Conservation (phyloP, 441 rosid species). For the Jatropha multifida region DNA sequence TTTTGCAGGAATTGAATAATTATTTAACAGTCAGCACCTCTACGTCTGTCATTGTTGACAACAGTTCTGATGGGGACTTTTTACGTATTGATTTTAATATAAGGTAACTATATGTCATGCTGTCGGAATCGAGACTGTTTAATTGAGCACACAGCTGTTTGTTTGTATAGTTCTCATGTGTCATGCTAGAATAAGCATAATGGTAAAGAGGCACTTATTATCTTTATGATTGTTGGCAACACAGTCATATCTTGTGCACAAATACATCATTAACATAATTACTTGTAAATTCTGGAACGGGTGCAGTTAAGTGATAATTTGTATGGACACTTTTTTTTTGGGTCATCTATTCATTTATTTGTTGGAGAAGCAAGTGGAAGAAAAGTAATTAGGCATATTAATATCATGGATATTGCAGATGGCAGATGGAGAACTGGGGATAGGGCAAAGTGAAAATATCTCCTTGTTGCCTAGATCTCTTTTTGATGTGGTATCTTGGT, state of each 20-base stretch:
- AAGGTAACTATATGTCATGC: conserved; percentile 43
- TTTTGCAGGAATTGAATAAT: conserved; percentile 74
- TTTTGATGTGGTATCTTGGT: not conserved
- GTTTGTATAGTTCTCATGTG: not conserved
- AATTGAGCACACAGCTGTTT: not conserved
- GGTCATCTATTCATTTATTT: not conserved
- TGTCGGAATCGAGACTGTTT: not conserved
- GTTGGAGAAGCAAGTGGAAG: not conserved
- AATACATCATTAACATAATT: not conserved
- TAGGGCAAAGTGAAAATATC: not conserved
- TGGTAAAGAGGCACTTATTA: not conserved
- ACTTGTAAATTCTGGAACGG: not conserved
- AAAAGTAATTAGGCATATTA: conserved; percentile 2
- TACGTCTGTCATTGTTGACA: conserved; percentile 85
- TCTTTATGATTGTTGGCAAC: not conserved
- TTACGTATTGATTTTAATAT: conserved; percentile 91
- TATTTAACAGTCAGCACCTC: conserved; percentile 75
- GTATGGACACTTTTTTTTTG: not conserved
- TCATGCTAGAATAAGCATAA: not conserved
- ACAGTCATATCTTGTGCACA: not conserved
- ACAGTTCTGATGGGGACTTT: conserved; percentile 88
- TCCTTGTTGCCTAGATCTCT: not conserved
- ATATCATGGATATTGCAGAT: not conserved
- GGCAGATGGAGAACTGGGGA: not conserved
- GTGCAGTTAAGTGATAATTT: not conserved